A percentile compares a stretch with the other conserved stretches of the same genome.
Evolutionary conservation across 306 rosid species (phyloP).

Genomic region (Prinsepia uniflora): DNA sequence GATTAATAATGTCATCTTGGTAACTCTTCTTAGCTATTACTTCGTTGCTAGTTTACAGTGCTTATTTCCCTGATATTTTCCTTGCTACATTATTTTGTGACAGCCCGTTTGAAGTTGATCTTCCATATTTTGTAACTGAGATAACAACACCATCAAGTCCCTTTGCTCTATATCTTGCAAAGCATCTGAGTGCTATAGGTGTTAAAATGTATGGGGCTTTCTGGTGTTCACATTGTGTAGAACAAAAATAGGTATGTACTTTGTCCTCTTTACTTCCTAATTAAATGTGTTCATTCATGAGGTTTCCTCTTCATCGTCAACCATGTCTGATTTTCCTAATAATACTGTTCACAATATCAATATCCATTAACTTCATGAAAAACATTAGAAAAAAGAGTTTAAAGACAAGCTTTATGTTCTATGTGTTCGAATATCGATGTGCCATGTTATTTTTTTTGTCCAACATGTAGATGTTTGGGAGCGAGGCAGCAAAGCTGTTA

Average conservation of each 20-base stretch:
- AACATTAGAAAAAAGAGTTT: too few species aligned
- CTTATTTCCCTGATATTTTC: not conserved
- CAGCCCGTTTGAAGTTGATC: slow-evolving; percentile 60
- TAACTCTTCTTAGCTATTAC: not conserved
- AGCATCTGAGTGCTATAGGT: slow-evolving; percentile 68
- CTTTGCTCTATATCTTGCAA: slow-evolving; percentile 66
- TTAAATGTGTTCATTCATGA: not conserved
- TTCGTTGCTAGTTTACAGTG: not conserved
- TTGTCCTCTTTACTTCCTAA: not conserved
- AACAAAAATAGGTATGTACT: slow-evolving; percentile 89
- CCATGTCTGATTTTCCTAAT: too few species aligned
- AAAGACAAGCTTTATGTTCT: not conserved
- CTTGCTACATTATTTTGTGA: slow-evolving; percentile 10
- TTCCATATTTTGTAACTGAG: slow-evolving; percentile 74
- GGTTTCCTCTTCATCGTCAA: not conserved
- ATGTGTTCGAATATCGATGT: not conserved
- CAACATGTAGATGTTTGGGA: slow-evolving; percentile 69
- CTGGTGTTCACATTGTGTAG: slow-evolving; percentile 94
- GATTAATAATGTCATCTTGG: not conserved
- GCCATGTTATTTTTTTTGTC: not conserved
- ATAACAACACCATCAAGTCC: slow-evolving; percentile 64
- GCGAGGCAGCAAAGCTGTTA: slow-evolving; percentile 68
- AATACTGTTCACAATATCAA: not conserved
- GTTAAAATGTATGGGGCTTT: slow-evolving; percentile 98
- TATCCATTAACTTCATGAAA: not conserved